Evolutionary conservation across 208 protist genomes (phyloP).

Genomic region (Leishmania major): DNA sequence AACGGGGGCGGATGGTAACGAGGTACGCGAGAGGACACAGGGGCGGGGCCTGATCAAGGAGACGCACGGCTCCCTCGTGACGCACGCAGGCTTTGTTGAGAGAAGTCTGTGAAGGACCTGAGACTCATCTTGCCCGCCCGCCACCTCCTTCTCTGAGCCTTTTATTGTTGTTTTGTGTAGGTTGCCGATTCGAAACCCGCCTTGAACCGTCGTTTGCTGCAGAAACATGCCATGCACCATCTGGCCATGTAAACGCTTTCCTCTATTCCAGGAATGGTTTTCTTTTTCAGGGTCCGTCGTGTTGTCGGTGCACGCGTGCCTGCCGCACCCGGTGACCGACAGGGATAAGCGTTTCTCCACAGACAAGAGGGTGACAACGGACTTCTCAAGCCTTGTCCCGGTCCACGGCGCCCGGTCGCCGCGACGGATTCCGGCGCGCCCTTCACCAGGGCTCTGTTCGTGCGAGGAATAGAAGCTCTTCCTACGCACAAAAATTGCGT

Average conservation of each 20-base stretch:
- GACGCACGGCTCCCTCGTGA: background rate
- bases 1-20: background rate
- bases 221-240: background rate
- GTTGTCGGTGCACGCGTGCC: background rate
- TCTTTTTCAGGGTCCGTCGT: background rate
- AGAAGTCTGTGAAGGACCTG: background rate
- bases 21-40: background rate
- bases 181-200: background rate
- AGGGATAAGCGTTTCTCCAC: background rate
- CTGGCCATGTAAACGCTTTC: background rate
- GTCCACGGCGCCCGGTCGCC: too few species aligned
- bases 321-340: background rate
- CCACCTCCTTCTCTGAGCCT: background rate
- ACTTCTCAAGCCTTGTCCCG: background rate
- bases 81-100: background rate
- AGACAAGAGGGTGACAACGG: background rate
- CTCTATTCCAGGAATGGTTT: background rate
- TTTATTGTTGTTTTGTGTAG: background rate
- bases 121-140: background rate
- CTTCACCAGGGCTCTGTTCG: background rate
- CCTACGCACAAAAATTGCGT: background rate
- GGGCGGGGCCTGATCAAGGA: background rate
- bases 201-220: background rate
- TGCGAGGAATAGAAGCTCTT: background rate
- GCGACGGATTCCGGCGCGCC: background rate